A percentile compares a stretch with the other conserved stretches of the same genome.
Conservation (phyloP, 2,329 filamentous ascomycete species). For the Simplicillium aogashimaense region DNA sequence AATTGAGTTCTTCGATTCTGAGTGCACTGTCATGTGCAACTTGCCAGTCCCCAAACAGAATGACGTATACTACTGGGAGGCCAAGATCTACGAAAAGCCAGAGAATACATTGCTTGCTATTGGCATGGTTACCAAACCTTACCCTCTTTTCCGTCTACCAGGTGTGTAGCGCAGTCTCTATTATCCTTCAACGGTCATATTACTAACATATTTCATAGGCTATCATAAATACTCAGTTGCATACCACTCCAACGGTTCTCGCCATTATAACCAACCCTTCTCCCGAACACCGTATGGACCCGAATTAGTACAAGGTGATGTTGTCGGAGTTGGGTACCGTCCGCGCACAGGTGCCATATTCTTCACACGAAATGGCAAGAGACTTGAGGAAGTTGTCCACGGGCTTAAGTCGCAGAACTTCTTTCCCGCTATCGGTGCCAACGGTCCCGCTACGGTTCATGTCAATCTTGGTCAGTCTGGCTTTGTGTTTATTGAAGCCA, state of each 20-base stretch:
- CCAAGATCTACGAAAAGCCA: constrained; percentile 96
- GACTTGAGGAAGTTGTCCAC: constrained; percentile 87
- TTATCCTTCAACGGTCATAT: constrained; percentile 1
- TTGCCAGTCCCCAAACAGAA: constrained; percentile 96
- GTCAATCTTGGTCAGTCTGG: constrained; percentile 98
- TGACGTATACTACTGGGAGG: constrained; percentile 99
- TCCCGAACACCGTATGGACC: constrained; percentile 70
- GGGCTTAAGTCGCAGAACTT: constrained; percentile 93
- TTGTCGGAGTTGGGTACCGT: constrained; percentile 89
- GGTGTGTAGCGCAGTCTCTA: constrained; percentile 44
- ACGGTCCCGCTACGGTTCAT: constrained; percentile 83
- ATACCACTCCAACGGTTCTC: constrained; percentile 78
- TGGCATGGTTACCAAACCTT: constrained; percentile 93
- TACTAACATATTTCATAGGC: constrained; percentile 33
- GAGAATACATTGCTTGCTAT: constrained; percentile 81
- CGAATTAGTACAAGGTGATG: constrained; percentile 81
- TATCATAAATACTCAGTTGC: constrained; percentile 90
- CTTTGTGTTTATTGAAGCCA: constrained; percentile 98
- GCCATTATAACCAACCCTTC: constrained; percentile 91
- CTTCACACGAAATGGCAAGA: constrained; percentile 97
- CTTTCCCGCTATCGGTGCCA: constrained; percentile 94
- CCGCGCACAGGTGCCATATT: constrained; percentile 92
- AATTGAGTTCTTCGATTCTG: constrained; percentile 97
- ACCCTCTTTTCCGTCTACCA: constrained; percentile 86
- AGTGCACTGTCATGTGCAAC: constrained; percentile 95